Evolutionary conservation across 208 protist genomes (phyloP).

Genomic region (Crithidia bombi): DNA sequence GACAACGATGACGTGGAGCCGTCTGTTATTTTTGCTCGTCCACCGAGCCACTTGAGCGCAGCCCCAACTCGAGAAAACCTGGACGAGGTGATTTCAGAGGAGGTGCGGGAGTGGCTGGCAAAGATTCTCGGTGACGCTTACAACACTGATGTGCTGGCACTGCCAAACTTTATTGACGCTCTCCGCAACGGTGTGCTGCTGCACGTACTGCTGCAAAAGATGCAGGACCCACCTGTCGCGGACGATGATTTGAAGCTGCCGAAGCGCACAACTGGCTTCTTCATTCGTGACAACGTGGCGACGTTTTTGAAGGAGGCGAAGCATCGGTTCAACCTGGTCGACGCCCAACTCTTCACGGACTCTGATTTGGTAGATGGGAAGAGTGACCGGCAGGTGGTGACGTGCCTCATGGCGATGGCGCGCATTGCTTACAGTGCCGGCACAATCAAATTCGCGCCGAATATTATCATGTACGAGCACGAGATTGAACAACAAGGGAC

Average conservation of each 20-base stretch:
- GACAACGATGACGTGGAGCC: conserved; percentile 1
- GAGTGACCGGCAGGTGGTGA: conserved; percentile 75
- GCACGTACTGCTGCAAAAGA: conserved; percentile 68
- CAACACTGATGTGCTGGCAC: conserved; percentile 40
- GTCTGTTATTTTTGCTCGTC: background rate
- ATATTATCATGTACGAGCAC: conserved; percentile 62
- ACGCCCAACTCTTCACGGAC: conserved; percentile 75
- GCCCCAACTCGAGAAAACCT: conserved; percentile 40
- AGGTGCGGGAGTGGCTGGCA: conserved; percentile 70
- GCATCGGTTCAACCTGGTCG: conserved; percentile 46
- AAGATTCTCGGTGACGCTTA: conserved; percentile 54
- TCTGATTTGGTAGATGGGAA: conserved; percentile 79
- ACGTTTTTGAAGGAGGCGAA: conserved; percentile 54
- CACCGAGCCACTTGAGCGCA: conserved; percentile 28
- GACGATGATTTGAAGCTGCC: conserved; percentile 57
- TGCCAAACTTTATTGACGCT: conserved; percentile 65
- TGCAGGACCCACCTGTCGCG: conserved; percentile 54
- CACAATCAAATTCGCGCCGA: conserved; percentile 38
- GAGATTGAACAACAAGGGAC: conserved; percentile 55
- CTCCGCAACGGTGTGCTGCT: conserved; percentile 73
- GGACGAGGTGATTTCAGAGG: conserved; percentile 63
- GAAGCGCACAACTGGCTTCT: conserved; percentile 69
- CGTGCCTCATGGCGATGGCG: conserved; percentile 74
- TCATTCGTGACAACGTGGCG: conserved; percentile 76
- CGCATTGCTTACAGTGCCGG: conserved; percentile 61